Conservation (phyloP, 805 yeast genomes). For the Millerozyma miso region DNA sequence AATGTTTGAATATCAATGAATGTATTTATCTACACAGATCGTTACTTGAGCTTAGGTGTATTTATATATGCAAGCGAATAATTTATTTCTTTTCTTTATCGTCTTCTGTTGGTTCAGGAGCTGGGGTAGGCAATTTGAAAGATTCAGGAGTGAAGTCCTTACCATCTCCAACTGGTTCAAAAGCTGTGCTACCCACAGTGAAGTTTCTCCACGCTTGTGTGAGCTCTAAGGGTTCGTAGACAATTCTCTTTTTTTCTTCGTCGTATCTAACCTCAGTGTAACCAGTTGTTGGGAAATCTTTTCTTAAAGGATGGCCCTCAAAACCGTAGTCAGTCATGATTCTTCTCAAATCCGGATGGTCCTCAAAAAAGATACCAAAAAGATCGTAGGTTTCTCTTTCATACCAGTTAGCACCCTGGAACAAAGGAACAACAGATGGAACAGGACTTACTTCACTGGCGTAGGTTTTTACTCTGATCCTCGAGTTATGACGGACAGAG, state of each 20-base stretch:
- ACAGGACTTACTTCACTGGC: conserved; percentile 81
- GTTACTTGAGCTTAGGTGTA: background rate
- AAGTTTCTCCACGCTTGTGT: conserved; percentile 92
- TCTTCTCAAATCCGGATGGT: conserved; percentile 85
- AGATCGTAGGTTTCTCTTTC: conserved; percentile 87
- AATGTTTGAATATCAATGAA: background rate
- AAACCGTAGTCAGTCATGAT: conserved; percentile 90
- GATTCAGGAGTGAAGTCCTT: conserved; percentile 74
- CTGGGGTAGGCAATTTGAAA: conserved; percentile 79
- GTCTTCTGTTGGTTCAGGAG: conserved; percentile 57
- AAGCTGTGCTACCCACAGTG: conserved; percentile 80
- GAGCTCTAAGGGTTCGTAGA: conserved; percentile 85
- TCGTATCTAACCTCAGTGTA: conserved; percentile 88
- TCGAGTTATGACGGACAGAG: conserved; percentile 77
- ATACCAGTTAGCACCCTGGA: conserved; percentile 83
- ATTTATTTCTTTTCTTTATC: conserved; percentile 28
- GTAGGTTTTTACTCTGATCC: conserved; percentile 85
- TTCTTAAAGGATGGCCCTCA: conserved; percentile 87
- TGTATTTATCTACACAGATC: background rate
- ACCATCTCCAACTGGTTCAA: conserved; percentile 92
- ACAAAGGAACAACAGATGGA: conserved; percentile 70
- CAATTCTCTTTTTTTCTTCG: conserved; percentile 84
- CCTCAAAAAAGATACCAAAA: conserved; percentile 83
- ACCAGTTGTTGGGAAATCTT: conserved; percentile 91
- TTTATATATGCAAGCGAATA: conserved; percentile 4